Evolutionary conservation across 192 early-diverging fungal species (phyloP).

Genomic region (Entomortierella parvispora): DNA sequence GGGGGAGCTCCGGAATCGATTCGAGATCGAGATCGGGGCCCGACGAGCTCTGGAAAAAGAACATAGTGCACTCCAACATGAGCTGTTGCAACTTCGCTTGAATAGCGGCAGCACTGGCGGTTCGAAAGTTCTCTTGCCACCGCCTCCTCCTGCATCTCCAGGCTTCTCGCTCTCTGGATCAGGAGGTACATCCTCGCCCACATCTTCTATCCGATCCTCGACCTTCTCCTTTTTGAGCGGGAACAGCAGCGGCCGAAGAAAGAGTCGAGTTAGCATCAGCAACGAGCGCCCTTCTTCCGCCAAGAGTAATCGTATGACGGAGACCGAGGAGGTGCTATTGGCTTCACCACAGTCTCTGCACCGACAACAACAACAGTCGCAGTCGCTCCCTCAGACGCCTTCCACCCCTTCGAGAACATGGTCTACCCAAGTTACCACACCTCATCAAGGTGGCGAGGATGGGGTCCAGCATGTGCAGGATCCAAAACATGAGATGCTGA

Average conservation of each 20-base stretch:
- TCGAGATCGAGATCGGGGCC: conserved; percentile 21
- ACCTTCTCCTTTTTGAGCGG: conserved; percentile 20
- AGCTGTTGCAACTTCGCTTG: conserved; percentile 3
- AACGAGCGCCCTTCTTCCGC: background rate
- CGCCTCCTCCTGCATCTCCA: background rate
- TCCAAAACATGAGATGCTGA: background rate
- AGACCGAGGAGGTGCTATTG: conserved; percentile 1
- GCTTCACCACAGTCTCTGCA: background rate
- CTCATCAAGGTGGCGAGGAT: background rate
- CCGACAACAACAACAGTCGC: too few species aligned
- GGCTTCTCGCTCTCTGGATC: background rate
- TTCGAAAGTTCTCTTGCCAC: background rate
- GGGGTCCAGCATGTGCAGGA: conserved; percentile 7
- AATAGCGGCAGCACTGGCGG: background rate
- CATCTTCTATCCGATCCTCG: conserved; percentile 10
- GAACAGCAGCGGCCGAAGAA: background rate
- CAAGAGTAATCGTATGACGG: conserved; percentile 7
- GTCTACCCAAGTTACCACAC: background rate
- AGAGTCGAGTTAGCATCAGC: too few species aligned
- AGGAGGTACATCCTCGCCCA: conserved; percentile 4
- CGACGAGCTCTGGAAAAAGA: conserved; percentile 29
- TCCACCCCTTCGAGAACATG: conserved; percentile 9
- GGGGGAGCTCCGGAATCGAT: conserved; percentile 13
- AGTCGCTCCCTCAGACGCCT: background rate
- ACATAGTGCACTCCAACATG: conserved; percentile 16